These are phyloP conservation scores for Dictyophora rubrovolvata DNA, from an alignment of 768 basidiomycete genomes.

Conservation along the genomic window DNA sequence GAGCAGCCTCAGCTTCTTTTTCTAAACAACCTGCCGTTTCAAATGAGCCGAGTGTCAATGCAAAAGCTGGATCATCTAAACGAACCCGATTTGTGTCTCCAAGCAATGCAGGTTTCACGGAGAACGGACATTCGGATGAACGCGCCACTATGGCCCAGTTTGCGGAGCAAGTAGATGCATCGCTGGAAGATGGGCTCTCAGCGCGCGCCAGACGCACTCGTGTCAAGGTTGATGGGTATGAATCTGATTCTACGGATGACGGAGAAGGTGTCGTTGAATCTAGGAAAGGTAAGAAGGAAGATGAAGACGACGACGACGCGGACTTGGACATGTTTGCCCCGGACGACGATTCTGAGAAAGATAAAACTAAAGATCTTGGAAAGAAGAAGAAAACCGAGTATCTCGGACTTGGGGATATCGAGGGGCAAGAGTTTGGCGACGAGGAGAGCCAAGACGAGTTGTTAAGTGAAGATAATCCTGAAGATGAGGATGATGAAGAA, in stretches of 20 bases:
- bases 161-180: constrained; percentile 66
- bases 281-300: constrained; percentile 34
- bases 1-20: not conserved
- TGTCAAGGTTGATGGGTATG: constrained; percentile 81
- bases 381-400: constrained; percentile 49
- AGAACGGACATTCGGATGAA: constrained; percentile 30
- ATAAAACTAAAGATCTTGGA: constrained; percentile 26
- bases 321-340: constrained; percentile 77
- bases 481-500: constrained; percentile 74
- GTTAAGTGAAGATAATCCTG: constrained; percentile 40
- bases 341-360: constrained; percentile 40
- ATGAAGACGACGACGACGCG: constrained; percentile 38
- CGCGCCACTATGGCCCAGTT: constrained; percentile 43
- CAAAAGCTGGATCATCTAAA: not conserved
- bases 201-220: constrained; percentile 47
- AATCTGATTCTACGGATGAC: constrained; percentile 90
- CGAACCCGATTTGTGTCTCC: constrained; percentile 10
- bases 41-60: not conserved
- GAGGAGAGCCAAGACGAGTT: constrained; percentile 26
- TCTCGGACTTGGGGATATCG: constrained; percentile 86
- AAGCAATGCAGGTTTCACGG: not conserved
- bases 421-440: constrained; percentile 83
- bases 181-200: constrained; percentile 56
- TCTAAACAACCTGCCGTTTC: not conserved
- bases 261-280: constrained; percentile 89